Base-by-base conservation (phyloP, 2,329 filamentous ascomycete genomes). In the Apiospora marii region DNA sequence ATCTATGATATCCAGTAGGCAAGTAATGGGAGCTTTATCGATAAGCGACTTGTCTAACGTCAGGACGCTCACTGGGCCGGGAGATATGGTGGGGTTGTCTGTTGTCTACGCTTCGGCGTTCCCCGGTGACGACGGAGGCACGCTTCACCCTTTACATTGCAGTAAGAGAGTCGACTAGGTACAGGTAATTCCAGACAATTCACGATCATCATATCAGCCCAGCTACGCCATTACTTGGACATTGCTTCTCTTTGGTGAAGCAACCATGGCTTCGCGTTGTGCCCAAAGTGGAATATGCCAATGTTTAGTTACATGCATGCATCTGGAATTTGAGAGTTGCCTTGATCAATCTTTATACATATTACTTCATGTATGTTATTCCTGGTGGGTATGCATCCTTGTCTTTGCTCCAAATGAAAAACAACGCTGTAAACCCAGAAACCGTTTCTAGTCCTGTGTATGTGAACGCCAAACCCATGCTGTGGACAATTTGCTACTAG, bases 401-500 rank as follows among this genome's bases (percentile, higher is more conserved):
- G 41, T 64, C 58, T 13, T 12, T 64, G n/a, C 8, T 37, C 58
- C 58, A 22, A 64, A 41, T 24, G 34, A 64, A 41, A 41, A 41
- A 10, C 58, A 64, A 41, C 58, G 58, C 58, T 64, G n/a, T n/a
- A 37, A 41, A 5, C 30, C 30, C 19, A 22, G 30, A 37, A 22
- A 61, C 30, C 6, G 12, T 4, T 19, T n/a, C 30, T 61, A 37
- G n/a, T 41, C 19, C 34, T 5, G 10, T 64, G 19, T 41, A 64
- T 64, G 58, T 64, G 34, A 53, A 70, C 67, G 67, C 67, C 67
- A 30, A 70, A 34, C 49, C 68, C 22, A 48, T 24, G 37, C 34
- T 27, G 10, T 27, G 10, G 2, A 51, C 48, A 64, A 64, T 41
- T 24, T 48, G n/a, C 16, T 48, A 27, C 83, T 78, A 91, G 64